phyloP scores from a whole-genome alignment of 768 basidiomycete genomes.

The Artomyces pyxidatus region DNA sequence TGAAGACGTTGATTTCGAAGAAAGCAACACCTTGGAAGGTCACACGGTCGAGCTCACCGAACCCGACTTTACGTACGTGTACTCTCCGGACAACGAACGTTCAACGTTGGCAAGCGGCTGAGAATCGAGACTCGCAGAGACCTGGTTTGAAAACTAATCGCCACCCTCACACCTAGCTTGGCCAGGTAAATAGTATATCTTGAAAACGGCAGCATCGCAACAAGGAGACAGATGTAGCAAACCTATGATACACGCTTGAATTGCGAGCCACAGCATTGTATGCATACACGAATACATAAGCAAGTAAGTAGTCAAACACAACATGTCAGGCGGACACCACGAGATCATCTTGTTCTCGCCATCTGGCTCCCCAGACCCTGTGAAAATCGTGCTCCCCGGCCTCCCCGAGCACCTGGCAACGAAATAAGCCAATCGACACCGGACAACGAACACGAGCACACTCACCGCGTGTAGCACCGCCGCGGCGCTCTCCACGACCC shows the following conservation, averaged over 20 bases:
- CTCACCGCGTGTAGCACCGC: conserved; percentile 35
- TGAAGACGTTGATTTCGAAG: too few relatives aligned
- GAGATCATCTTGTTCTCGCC: conserved; percentile 12
- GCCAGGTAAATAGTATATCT: too few relatives aligned
- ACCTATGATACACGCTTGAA: neutral
- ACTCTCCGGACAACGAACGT: too few relatives aligned
- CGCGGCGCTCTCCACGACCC: conserved; percentile 62
- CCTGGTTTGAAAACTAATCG: too few relatives aligned
- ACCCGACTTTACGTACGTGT: too few relatives aligned
- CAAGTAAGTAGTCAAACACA: neutral
- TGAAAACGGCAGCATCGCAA: too few relatives aligned
- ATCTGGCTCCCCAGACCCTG: conserved; percentile 14
- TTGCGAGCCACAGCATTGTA: neutral
- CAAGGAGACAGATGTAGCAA: too few relatives aligned
- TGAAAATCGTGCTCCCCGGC: conserved; percentile 13
- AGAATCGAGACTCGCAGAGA: too few relatives aligned
- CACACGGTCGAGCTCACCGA: too few relatives aligned
- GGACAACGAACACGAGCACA: neutral
- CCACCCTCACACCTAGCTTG: too few relatives aligned
- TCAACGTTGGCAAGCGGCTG: too few relatives aligned
- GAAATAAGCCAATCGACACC: neutral
- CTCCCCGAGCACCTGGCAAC: conserved; percentile 10
- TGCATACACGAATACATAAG: neutral
- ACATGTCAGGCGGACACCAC: neutral
- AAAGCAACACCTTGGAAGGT: too few relatives aligned